A percentile compares a stretch with the other conserved stretches of the same genome.
These are phyloP conservation scores for Candida caryicola DNA, from an alignment of 805 yeast species.

Conservation along the genomic window DNA sequence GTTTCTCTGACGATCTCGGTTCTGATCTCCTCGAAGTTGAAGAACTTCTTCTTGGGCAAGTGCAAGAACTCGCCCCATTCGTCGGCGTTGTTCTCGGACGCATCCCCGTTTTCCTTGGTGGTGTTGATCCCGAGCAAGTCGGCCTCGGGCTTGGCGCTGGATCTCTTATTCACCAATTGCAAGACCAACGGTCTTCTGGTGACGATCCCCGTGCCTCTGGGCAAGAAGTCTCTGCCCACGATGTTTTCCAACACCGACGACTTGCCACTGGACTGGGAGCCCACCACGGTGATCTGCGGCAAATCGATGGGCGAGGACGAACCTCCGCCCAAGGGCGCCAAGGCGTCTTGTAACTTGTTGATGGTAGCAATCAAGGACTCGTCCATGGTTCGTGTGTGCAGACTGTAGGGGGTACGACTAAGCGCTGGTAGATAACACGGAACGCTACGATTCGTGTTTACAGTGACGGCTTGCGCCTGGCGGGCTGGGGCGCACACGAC, in stretches of 20 bases:
- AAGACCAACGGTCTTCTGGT: constrained; percentile 84
- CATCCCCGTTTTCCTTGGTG: constrained; percentile 43
- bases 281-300: constrained; percentile 94
- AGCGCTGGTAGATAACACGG: no score
- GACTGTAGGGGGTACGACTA: not conserved
- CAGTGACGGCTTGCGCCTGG: no score
- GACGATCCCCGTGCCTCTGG: constrained; percentile 91
- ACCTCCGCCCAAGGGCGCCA: constrained; percentile 63
- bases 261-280: constrained; percentile 88
- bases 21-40: constrained; percentile 85
- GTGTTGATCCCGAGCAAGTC: constrained; percentile 47
- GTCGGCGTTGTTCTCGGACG: constrained; percentile 65
- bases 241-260: constrained; percentile 87
- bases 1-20: constrained; percentile 90
- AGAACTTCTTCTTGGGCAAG: constrained; percentile 82
- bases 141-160: constrained; percentile 23
- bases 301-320: constrained; percentile 82
- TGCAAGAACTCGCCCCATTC: constrained; percentile 99
- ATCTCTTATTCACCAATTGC: constrained; percentile 72
- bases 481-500: constrained; percentile 5
- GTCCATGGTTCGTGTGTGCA: no score
- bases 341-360: constrained; percentile 78
- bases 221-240: constrained; percentile 87
- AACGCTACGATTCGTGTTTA: no score
- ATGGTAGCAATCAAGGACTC: constrained; percentile 75